Base-by-base conservation (phyloP, 768 basidiomycete genomes). In the Pleurotus ostreatus region DNA sequence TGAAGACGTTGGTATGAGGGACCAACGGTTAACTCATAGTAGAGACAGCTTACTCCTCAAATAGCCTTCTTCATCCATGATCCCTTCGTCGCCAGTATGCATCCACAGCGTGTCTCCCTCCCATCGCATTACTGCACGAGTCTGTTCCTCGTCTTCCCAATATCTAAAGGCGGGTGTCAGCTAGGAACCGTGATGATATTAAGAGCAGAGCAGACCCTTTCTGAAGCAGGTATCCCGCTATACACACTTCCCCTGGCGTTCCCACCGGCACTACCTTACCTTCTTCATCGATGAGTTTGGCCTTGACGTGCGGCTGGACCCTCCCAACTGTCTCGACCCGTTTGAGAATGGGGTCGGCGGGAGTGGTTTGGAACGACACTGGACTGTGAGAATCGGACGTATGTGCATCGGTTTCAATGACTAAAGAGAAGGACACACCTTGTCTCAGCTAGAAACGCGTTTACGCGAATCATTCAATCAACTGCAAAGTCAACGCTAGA, bases 251-350 rank as follows among this genome's bases (percentile, higher is more conserved):
- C 5, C 91, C 91, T 0, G 90, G 83, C 1, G 72, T 80, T n/a
- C 83, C 81, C 4, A 89, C 70, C n/a, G 87, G 88, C 7, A 92
- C 83, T 18, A 82, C 68, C 4, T 84, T 75, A 3, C 86, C 86
- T 12, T 81, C 66, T 0, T 22, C 12, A 62, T 89, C 78, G 23
- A 92, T 70, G 3, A 93, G 60, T 65, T 89, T 92, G 1, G 91
- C 91, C 63, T 76, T 83, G 53, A 88, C 86, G 62, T 93, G 91
- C 0, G 89, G 91, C 38, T 82, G 82, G 16, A 88, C 76, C 63
- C 75, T 83, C 4, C 91, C 91, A 9, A 92, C 91, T 1, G 90
- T 93, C 66, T 93, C 91, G 3, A 89, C 84, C 2, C 90, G 85
- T 64, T 89, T 89, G 48, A 78, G 70, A 22, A 93, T 67, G 0